Evolutionary conservation across 768 basidiomycete species (phyloP).

Genomic region (Leccinum olivaceopallidum): DNA sequence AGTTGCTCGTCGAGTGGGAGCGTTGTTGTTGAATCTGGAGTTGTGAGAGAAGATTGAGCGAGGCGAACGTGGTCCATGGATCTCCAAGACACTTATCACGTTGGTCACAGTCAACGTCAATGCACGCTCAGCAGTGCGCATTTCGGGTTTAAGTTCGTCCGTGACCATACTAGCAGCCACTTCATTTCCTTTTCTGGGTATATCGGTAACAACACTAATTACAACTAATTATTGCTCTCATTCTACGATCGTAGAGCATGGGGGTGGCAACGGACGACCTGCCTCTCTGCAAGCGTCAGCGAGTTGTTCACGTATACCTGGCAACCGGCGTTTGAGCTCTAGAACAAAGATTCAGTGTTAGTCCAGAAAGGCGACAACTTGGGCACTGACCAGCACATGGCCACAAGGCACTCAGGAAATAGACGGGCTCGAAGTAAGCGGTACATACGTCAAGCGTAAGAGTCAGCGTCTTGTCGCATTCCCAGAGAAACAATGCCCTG

Average conservation of each 20-base stretch:
- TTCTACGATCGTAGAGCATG: conserved; percentile 18
- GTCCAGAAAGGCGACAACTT: not conserved
- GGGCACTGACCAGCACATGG: conserved; percentile 57
- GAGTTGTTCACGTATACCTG: conserved; percentile 46
- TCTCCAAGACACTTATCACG: conserved; percentile 14
- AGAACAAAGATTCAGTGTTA: conserved; percentile 8
- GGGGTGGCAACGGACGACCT: conserved; percentile 46
- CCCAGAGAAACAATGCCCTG: conserved; percentile 61
- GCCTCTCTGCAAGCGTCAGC: conserved; percentile 46
- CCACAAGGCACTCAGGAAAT: conserved; percentile 64
- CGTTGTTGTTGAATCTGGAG: conserved; percentile 4
- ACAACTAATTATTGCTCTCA: not conserved
- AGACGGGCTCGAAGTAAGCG: conserved; percentile 57
- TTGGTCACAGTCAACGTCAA: conserved; percentile 23
- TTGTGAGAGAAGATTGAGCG: not conserved
- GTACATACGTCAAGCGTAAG: conserved; percentile 64
- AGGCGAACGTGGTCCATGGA: conserved; percentile 20
- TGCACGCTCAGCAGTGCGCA: conserved; percentile 14
- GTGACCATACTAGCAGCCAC: conserved; percentile 24
- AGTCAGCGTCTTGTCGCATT: conserved; percentile 55
- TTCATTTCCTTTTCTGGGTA: conserved; percentile 26
- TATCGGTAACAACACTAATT: conserved; percentile 10
- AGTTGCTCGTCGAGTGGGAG: conserved; percentile 16
- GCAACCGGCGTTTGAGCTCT: conserved; percentile 57
- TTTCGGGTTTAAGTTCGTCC: conserved; percentile 24